Conservation (phyloP, 371 early-diverging fungal species). For the Apophysomyces elegans region DNA sequence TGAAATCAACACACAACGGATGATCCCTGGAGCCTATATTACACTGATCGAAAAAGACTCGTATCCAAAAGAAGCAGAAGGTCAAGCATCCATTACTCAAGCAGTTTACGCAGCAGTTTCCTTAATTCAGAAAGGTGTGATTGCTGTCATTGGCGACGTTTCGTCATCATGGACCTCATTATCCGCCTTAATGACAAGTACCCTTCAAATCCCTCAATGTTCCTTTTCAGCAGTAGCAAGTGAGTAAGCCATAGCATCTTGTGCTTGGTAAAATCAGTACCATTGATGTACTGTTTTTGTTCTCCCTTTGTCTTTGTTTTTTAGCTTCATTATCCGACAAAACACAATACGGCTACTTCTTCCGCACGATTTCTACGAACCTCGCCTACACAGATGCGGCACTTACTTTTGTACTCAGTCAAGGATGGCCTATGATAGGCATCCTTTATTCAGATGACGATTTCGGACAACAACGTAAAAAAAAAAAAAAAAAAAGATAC, state of each 20-base stretch:
- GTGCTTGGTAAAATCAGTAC: too few species aligned
- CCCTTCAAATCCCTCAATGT: conserved; percentile 65
- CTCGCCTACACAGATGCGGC: conserved; percentile 56
- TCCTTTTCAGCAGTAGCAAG: conserved; percentile 64
- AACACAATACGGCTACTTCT: conserved; percentile 60
- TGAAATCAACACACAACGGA: conserved; percentile 56
- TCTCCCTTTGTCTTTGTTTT: neutral
- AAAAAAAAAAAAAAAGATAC: neutral
- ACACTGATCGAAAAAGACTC: conserved; percentile 64
- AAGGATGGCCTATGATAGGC: conserved; percentile 59
- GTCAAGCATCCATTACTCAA: conserved; percentile 50
- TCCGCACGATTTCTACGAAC: conserved; percentile 61
- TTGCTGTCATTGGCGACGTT: conserved; percentile 65
- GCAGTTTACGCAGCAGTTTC: conserved; percentile 62
- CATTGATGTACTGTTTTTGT: neutral
- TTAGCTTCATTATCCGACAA: conserved; percentile 61
- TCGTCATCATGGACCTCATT: conserved; percentile 62
- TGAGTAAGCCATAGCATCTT: conserved; percentile 23
- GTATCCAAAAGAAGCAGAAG: conserved; percentile 52
- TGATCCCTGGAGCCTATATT: conserved; percentile 64
- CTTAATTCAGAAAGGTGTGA: conserved; percentile 58
- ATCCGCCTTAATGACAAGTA: conserved; percentile 61
- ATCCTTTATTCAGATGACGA: conserved; percentile 58
- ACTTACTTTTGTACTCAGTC: conserved; percentile 54
- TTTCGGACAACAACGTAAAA: conserved; percentile 57